phyloP scores from a whole-genome alignment of 2,329 filamentous ascomycete genomes.

The Nannizziopsis arthrosporioides region DNA sequence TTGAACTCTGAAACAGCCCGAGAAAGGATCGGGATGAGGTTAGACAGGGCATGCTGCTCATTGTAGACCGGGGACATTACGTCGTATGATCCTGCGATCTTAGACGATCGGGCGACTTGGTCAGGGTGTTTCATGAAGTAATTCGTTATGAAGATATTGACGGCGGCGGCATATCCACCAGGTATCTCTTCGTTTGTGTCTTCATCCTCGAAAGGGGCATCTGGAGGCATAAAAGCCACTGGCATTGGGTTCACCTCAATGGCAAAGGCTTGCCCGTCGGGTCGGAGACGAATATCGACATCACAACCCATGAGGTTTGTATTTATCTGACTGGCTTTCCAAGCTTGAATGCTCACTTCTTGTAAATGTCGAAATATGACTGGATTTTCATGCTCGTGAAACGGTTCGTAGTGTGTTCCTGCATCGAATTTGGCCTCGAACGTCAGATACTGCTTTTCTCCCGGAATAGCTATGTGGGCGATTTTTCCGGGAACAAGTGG shows the following conservation, averaged over 20 bases:
- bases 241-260: slow-evolving; percentile 21
- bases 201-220: slow-evolving; percentile 14
- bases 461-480: slow-evolving; percentile 2
- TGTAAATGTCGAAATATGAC: slow-evolving; percentile 17
- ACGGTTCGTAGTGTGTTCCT: slow-evolving; percentile 14
- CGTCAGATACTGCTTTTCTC: slow-evolving; percentile 15
- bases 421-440: slow-evolving; percentile 19
- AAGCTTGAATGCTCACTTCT: slow-evolving; percentile 17
- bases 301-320: slow-evolving; percentile 17
- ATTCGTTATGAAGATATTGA: slow-evolving; percentile 19
- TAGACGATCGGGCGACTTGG: neutral
- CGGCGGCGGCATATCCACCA: slow-evolving; percentile 15
- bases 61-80: slow-evolving; percentile 8
- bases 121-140: slow-evolving; percentile 14
- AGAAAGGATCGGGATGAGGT: neutral
- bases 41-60: neutral
- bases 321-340: slow-evolving; percentile 15
- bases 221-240: slow-evolving; percentile 16
- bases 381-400: slow-evolving; percentile 15
- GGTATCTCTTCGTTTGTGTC: slow-evolving; percentile 15
- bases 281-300: slow-evolving; percentile 18
- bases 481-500: slow-evolving; percentile 14
- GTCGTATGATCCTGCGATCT: slow-evolving; percentile 6
- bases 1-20: neutral
- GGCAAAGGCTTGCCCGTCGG: slow-evolving; percentile 15